Base-by-base conservation (phyloP, 148 eudicot genomes). In the Dysphania ambrosioides region DNA sequence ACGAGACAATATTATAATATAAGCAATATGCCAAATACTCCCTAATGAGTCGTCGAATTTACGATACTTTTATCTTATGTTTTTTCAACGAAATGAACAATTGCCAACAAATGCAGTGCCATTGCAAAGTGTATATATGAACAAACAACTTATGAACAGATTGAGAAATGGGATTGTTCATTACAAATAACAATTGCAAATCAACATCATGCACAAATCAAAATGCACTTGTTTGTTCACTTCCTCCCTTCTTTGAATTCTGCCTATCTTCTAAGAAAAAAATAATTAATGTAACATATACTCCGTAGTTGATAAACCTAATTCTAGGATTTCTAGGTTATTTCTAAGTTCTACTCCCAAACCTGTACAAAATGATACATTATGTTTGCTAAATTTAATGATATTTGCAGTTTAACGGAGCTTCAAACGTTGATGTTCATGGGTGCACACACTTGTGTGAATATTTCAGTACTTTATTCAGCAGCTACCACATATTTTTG, bases 401-500 rank as follows among this genome's bases (percentile, higher is more conserved):
- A 53, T 53, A 53, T 53, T 53, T 53, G 21, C 58, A 53, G 11
- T 53, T 9, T n/a, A 53, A 53, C 26, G 26, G 58, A 53, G 24
- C 58, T 19, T 53, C 24, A 53, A 53, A 6, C 21, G 18, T 21
- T 53, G 58, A 53, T 66, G 26, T 67, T 55, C 26, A 53, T 34
- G 2, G 0, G 40, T 29, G 78, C 66, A 67, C 66, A 67, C 10
- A 57, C 65, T 27, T 67, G 31, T 77, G 34, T 4, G 41, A 19
- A 71, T 47, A 19, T 36, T 36, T 8, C 21, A 65, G 24, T 16
- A 36, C 27, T 1, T 64, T 49, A 75, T 21, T 32, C 51, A 64
- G 66, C 38, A 76, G 9, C 7, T 59, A 76, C 59, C 9, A 72
- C 71, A 70, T 72, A 83, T 1, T 72, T 68, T 38, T 66, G 80